Percentiles rank a stretch among this genome's conserved stretches.
Conservation (phyloP, 257 asterid species). For the Avicennia marina region DNA sequence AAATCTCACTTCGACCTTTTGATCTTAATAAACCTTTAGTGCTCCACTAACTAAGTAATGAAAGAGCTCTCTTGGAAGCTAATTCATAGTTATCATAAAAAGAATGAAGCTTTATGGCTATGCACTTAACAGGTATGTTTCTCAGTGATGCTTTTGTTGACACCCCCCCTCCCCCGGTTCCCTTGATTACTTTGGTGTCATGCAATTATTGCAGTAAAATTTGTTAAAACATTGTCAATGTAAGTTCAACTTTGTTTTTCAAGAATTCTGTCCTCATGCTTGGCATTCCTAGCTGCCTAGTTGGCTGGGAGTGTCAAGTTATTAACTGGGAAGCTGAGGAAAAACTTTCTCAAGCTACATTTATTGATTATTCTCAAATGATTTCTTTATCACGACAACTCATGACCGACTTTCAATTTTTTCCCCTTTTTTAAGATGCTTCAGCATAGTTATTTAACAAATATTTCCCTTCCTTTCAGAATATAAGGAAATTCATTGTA, state of each 20-base stretch:
- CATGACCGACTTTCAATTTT: background rate
- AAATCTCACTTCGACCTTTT: background rate
- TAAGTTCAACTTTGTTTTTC: conserved; percentile 1
- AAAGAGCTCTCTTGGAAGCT: conserved; percentile 10
- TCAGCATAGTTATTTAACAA: background rate
- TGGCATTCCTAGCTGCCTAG: background rate
- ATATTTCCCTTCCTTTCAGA: conserved; percentile 34
- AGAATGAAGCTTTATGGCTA: background rate
- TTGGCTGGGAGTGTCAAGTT: conserved; percentile 15
- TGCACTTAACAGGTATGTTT: background rate
- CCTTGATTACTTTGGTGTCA: background rate
- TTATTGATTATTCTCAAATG: conserved; percentile 5
- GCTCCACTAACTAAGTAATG: background rate
- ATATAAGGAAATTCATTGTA: conserved; percentile 54
- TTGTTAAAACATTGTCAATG: background rate
- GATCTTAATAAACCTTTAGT: background rate
- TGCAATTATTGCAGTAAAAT: background rate
- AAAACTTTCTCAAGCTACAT: conserved; percentile 1
- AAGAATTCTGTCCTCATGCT: background rate
- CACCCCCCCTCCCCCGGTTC: background rate
- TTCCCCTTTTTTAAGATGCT: conserved; percentile 3
- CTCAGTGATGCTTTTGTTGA: background rate
- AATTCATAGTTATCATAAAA: background rate
- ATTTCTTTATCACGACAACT: background rate
- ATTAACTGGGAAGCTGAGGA: background rate